Base-by-base conservation (phyloP, 2,329 filamentous ascomycete genomes). In the Epicoccum nigrum region DNA sequence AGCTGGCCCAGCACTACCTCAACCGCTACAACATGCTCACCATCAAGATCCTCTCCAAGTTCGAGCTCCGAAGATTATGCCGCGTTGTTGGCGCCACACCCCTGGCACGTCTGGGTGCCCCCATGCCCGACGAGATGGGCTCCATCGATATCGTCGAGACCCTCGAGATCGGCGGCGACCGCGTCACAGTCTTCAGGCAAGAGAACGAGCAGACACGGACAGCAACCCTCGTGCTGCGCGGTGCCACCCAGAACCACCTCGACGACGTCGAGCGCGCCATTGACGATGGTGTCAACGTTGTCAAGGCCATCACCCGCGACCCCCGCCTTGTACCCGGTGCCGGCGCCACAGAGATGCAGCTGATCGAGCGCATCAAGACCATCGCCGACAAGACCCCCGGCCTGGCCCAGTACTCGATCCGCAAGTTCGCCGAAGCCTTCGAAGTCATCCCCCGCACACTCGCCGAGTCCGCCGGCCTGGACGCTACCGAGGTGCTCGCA, bases 101-200 rank as follows among this genome's bases (percentile, higher is more conserved):
- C n/a, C 83, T 99, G 56, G 95, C 95, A 45, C 88, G 94, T 66
- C 82, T 99, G 39, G 94, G 94, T 59, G 94, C 95, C 13, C 94
- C 94, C 35, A 99, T 99, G 94, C 94, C 95, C n/a, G 94, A 99
- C 65, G 94, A 99, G 82, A 97, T 96, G 92, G 94, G 94, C 60
- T 88, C 78, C 65, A 86, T 99, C 58, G 94, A 99, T 72, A 76
- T 99, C 50, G 94, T 99, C 25, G 94, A 99, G 83, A 97, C 95
- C 1, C 83, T 95, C 35, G 94, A 99, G 77, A 97, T 99, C 72
- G 94, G 94, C 59, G 94, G 94, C 64, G 94, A 99, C 80, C 89
- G 94, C 56, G 95, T 99, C 52, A 99, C 94, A 33, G 93, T 99
- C 52, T 99, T 99, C 85, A 84, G 95, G 68, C 94, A 99, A 81